Evolutionary conservation across 768 basidiomycete genomes (phyloP), one percentile per base, ranked within the genome.

Genomic region (Tremella yokohamensis): DNA sequence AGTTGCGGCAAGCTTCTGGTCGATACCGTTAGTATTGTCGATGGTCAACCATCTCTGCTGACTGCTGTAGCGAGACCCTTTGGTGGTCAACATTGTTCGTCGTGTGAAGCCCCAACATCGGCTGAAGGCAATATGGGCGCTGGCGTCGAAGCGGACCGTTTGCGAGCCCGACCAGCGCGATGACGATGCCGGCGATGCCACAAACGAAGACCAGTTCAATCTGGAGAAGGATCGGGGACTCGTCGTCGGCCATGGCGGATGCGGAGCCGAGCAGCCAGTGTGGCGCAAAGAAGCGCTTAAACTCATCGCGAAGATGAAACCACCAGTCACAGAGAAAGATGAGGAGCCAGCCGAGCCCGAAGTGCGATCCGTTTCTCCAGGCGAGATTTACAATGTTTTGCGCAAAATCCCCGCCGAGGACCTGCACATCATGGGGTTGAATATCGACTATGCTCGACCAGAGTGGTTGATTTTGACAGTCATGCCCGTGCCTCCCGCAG

Each of bases 391-490:
- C 77, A 87, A 87, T 42, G 85, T 89, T n/a, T 85, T 98, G 76
- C 89, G 90, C 79, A 97, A 97, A 83, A 91, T 98, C 79, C 84
- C 90, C 7, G 85, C 91, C 60, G 82, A 84, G 12, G 94, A 98
- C 73, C 82, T 98, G 15, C 83, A 86, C 62, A 81, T 92, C 24
- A 84, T 98, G 64, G 96, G 96, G 38, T 84, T 98, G 9, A 93
- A 89, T 24, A 89, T 92, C 57, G 89, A 90, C 73, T 98, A 96
- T 73, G 94, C 96, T 7, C 85, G 93, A 40, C 96, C 96, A 1
- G 91, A 97, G 70, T 99, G 96, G 96, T 98, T 99, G 96, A 96
- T 99, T 65, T 80, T 98, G 40, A 98, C 96, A 0, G 91, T 97
- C 38, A 83, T 98, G 76, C 96, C 96, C 37, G 94, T 99, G 0